A percentile compares a stretch with the other conserved stretches of the same genome.
phyloP scores from a whole-genome alignment of 2,329 filamentous ascomycete genomes.

The Myriosclerotinia curreyana region DNA sequence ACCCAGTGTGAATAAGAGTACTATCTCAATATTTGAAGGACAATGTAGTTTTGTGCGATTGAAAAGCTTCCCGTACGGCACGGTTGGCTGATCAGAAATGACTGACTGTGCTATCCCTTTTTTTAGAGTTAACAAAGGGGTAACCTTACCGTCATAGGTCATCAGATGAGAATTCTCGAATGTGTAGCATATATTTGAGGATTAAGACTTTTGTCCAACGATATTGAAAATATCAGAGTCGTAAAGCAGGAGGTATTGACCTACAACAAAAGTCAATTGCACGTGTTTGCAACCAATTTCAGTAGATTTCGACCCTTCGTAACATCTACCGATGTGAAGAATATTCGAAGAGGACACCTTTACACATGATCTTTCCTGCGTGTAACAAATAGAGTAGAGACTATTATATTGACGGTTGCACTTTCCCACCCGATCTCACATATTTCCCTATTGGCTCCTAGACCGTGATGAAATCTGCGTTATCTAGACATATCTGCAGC shows the following conservation, averaged over 20 bases:
- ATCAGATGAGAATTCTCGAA: not conserved
- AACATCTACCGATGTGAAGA: not conserved
- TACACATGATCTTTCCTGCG: not conserved
- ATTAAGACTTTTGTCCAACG: not conserved
- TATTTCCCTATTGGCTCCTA: too few relatives aligned
- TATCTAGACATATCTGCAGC: not conserved
- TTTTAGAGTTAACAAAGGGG: too few relatives aligned
- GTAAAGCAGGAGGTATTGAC: too few relatives aligned
- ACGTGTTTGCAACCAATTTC: too few relatives aligned
- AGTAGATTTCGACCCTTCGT: not conserved
- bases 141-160: not conserved
- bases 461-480: not conserved
- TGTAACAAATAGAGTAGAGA: not conserved
- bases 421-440: not conserved
- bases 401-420: not conserved
- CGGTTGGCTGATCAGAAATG: not conserved
- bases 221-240: not conserved
- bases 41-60: not conserved
- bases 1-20: not conserved
- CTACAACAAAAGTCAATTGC: too few relatives aligned
- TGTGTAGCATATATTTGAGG: not conserved
- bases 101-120: not conserved
- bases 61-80: not conserved
- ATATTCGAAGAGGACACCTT: not conserved
- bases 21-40: not conserved